Conservation (phyloP, 768 basidiomycete genomes). For the Suillus variegatus region DNA sequence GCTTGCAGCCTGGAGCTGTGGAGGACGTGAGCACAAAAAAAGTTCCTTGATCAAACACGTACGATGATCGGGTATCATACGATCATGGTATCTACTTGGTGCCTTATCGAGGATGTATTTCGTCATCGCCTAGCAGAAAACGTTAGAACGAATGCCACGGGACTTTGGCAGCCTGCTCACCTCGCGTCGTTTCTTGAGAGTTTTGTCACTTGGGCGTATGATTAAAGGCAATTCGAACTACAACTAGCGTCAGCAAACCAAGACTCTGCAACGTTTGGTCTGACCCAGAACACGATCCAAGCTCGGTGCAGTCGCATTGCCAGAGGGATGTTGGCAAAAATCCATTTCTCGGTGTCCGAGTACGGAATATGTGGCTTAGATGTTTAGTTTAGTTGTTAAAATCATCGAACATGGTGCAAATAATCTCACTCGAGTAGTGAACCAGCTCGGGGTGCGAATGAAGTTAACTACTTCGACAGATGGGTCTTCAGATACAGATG, state of each 20-base stretch:
- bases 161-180: slow-evolving; percentile 2
- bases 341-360: slow-evolving; percentile 45
- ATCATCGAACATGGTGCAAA: not conserved
- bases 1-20: slow-evolving; percentile 62
- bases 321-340: slow-evolving; percentile 54
- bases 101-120: slow-evolving; percentile 48
- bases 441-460: slow-evolving; percentile 63
- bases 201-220: slow-evolving; percentile 11
- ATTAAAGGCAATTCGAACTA: slow-evolving; percentile 24
- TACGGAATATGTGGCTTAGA: slow-evolving; percentile 41
- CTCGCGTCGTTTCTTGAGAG: slow-evolving; percentile 15
- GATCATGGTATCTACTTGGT: slow-evolving; percentile 47
- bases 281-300: slow-evolving; percentile 49
- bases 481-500: slow-evolving; percentile 51
- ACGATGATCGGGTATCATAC: slow-evolving; percentile 56
- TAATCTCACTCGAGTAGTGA: slow-evolving; percentile 46
- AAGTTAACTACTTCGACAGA: slow-evolving; percentile 59
- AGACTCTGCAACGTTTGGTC: slow-evolving; percentile 13
- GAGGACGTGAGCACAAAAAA: not conserved
- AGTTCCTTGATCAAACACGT: slow-evolving; percentile 19
- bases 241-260: not conserved
- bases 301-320: slow-evolving; percentile 53
- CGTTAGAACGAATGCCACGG: not conserved
- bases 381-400: slow-evolving; percentile 26
- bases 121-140: slow-evolving; percentile 36